These are phyloP conservation scores for Eutypella sp. DNA, from an alignment of 2,329 filamentous ascomycete genomes.

Conservation along the genomic window DNA sequence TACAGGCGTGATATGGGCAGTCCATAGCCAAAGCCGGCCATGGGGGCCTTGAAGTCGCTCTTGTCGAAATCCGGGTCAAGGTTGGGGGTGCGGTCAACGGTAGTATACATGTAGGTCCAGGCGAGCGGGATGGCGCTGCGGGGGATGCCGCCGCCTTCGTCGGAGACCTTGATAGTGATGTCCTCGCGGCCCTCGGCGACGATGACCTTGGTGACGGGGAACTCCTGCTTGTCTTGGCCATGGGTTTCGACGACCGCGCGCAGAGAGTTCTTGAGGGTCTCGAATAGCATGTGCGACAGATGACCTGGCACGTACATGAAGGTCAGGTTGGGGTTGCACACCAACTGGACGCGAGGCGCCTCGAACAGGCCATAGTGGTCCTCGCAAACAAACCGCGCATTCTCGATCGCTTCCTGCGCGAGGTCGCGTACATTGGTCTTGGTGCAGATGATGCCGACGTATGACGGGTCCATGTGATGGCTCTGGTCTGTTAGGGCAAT, in stretches of 20 bases:
- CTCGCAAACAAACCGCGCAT: constrained; percentile 97
- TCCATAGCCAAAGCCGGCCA: constrained; percentile 99
- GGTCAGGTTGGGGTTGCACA: constrained; percentile 88
- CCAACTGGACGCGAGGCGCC: constrained; percentile 91
- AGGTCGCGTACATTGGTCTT: constrained; percentile 95
- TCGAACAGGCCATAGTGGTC: constrained; percentile 98
- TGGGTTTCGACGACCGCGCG: constrained; percentile 95
- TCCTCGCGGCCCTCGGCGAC: constrained; percentile 97
- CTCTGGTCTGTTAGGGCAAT: constrained; percentile 94
- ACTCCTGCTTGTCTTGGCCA: constrained; percentile 91
- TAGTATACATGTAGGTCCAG: constrained; percentile 99
- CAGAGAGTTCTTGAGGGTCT: constrained; percentile 97
- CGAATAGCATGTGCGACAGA: constrained; percentile 98
- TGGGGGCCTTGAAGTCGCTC: constrained; percentile 97
- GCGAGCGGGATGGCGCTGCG: constrained; percentile 89
- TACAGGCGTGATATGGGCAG: constrained; percentile 91
- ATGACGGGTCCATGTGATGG: constrained; percentile 82
- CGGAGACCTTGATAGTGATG: constrained; percentile 97
- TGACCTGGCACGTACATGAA: constrained; percentile 99
- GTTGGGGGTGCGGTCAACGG: constrained; percentile 90
- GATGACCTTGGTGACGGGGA: constrained; percentile 94
- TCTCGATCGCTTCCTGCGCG: constrained; percentile 95
- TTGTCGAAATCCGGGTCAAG: constrained; percentile 98
- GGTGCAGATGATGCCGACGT: constrained; percentile 98
- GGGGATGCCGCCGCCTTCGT: constrained; percentile 94